Evolutionary conservation across 108 stramenopile genomes (phyloP).

Genomic region (Cyclotella atomus): DNA sequence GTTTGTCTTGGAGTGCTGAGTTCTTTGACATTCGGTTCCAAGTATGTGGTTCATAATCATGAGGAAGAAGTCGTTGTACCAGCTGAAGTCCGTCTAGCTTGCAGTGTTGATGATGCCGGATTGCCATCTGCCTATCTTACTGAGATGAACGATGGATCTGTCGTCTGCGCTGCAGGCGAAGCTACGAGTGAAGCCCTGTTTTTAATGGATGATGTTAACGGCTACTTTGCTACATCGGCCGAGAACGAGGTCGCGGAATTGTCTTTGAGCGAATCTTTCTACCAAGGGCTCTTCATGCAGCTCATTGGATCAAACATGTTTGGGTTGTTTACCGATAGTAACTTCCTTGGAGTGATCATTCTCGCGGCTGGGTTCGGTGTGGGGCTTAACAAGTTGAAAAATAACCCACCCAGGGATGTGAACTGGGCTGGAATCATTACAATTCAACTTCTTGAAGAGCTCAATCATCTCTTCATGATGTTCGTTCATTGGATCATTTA

Average conservation of each 20-base stretch:
- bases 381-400: slow-evolving; percentile 16
- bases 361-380: slow-evolving; percentile 22
- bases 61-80: neutral
- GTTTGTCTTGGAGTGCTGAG: slow-evolving; percentile 37
- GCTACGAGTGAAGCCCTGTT: slow-evolving; percentile 24
- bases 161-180: slow-evolving; percentile 29
- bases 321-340: slow-evolving; percentile 30
- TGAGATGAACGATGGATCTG: slow-evolving; percentile 45
- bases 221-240: slow-evolving; percentile 29
- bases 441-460: slow-evolving; percentile 34
- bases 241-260: slow-evolving; percentile 9
- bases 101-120: slow-evolving; percentile 20
- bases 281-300: slow-evolving; percentile 49
- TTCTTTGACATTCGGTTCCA: slow-evolving; percentile 24
- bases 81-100: slow-evolving; percentile 38
- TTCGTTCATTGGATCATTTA: slow-evolving; percentile 40
- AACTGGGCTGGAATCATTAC: slow-evolving; percentile 22
- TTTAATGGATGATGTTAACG: slow-evolving; percentile 42
- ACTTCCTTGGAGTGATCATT: slow-evolving; percentile 46
- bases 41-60: slow-evolving; percentile 27
- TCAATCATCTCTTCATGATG: slow-evolving; percentile 36
- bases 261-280: slow-evolving; percentile 17
- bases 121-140: slow-evolving; percentile 21
- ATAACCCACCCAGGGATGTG: slow-evolving; percentile 11
- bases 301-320: slow-evolving; percentile 37